These are phyloP conservation scores for Porpolomopsis calyptriformis DNA, from an alignment of 768 basidiomycete species.

Conservation along the genomic window DNA sequence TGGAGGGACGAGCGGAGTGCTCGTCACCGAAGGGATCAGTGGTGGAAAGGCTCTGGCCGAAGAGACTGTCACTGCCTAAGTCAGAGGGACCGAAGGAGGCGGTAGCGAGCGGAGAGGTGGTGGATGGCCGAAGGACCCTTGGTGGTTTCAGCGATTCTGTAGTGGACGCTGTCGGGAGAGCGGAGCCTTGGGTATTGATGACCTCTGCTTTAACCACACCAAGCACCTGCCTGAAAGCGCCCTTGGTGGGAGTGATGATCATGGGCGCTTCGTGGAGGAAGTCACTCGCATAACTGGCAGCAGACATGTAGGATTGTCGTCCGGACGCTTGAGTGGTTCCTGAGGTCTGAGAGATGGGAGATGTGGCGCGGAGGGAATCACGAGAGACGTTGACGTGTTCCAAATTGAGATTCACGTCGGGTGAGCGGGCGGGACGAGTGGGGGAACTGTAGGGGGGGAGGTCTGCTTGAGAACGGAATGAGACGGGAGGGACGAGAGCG, in stretches of 20 bases:
- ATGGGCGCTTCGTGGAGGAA: slow-evolving; percentile 72
- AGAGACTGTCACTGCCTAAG: slow-evolving; percentile 45
- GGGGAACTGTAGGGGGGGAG: slow-evolving; percentile 33
- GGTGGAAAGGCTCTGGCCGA: slow-evolving; percentile 31
- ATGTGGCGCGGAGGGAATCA: slow-evolving; percentile 35
- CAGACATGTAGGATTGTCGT: slow-evolving; percentile 63
- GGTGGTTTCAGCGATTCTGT: slow-evolving; percentile 34
- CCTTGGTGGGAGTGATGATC: slow-evolving; percentile 63
- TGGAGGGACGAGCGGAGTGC: slow-evolving; percentile 32
- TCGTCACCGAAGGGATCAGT: slow-evolving; percentile 57
- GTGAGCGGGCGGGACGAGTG: slow-evolving; percentile 44
- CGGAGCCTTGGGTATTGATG: slow-evolving; percentile 45
- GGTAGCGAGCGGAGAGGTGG: slow-evolving; percentile 58
- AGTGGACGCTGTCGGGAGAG: slow-evolving; percentile 24
- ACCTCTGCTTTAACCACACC: slow-evolving; percentile 75
- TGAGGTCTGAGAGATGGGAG: slow-evolving; percentile 43
- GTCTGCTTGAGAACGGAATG: slow-evolving; percentile 23
- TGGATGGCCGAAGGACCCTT: slow-evolving; percentile 31
- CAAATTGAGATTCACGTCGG: slow-evolving; percentile 51
- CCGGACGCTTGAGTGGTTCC: slow-evolving; percentile 42
- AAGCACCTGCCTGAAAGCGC: slow-evolving; percentile 58
- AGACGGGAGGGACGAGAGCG: slow-evolving; percentile 60
- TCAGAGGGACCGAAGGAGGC: slow-evolving; percentile 66
- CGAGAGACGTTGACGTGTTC: slow-evolving; percentile 53
- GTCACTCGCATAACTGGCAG: slow-evolving; percentile 67